Percentiles rank a stretch among this genome's conserved stretches.
These are phyloP conservation scores for Xylaria palmicola DNA, from an alignment of 495 filamentous ascomycete species.

Conservation along the genomic window DNA sequence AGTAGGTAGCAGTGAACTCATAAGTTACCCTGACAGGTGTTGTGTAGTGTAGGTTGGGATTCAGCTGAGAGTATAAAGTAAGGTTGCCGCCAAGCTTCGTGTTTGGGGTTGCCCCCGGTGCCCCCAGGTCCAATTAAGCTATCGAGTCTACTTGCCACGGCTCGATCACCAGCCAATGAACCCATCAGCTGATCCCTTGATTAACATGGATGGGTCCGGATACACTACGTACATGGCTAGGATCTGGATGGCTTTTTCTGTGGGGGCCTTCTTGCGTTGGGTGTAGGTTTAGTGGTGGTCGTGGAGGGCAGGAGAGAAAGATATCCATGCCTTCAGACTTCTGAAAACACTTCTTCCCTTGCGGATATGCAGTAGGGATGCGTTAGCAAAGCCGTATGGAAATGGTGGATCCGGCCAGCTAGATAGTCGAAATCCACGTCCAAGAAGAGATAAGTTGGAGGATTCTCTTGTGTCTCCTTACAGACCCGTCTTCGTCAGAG, in stretches of 20 bases:
- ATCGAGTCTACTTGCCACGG: constrained; percentile 6
- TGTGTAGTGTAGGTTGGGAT: constrained; percentile 10
- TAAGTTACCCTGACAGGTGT: constrained; percentile 2
- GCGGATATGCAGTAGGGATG: background rate
- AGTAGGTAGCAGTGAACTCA: background rate
- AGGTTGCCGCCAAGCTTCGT: constrained; percentile 5
- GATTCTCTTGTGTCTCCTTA: no score
- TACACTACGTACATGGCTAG: constrained; percentile 8
- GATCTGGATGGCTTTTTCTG: constrained; percentile 6
- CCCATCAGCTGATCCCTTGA: constrained; percentile 2
- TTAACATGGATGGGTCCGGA: constrained; percentile 3
- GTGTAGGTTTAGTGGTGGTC: background rate
- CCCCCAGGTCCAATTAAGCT: constrained; percentile 10
- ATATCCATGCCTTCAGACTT: constrained; percentile 1
- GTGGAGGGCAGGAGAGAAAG: constrained; percentile 1
- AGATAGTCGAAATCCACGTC: background rate
- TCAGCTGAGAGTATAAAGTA: constrained; percentile 8
- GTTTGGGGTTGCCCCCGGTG: background rate
- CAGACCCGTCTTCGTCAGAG: background rate
- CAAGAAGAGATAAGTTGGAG: background rate
- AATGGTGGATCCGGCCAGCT: background rate
- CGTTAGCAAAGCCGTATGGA: background rate
- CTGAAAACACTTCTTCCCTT: background rate
- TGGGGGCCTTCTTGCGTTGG: constrained; percentile 3
- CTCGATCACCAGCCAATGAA: background rate